Evolutionary conservation across 257 asterid species (phyloP), one percentile per base, ranked within the genome.

Genomic region (Paulownia fortunei): DNA sequence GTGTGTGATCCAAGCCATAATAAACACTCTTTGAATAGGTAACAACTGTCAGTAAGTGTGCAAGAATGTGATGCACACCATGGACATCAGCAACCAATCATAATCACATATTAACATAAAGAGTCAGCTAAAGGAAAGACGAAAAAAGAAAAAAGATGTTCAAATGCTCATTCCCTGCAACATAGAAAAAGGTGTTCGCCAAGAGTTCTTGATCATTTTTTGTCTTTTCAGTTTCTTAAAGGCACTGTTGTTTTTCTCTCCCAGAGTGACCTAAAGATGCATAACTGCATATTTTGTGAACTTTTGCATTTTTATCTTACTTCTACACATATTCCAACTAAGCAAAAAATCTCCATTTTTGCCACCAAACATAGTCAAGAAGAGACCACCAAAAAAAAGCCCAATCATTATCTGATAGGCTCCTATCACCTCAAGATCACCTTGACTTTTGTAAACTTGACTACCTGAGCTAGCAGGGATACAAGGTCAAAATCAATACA

Each of bases 21-120:
- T 21, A 41, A 44, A 47, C 19, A 13, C 15, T 54, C 11, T 24
- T 47, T 36, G 4, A 72, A 21, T 21, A 34, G 66, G 54, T 49
- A 47, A 12, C 18, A 69, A 3, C 18, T 34, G 36, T 30, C 46
- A 8, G 12, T 71, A 71, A 71, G 24, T 39, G 42, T 41, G 32
- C 64, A 71, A 52, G 52, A 69, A 32, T 12, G 34, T 61, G 30
- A 71, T 32, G 27, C 51, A 23, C 58, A 3, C 75, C 76, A 30
- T 36, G 23, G 52, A 19, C 24, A 19, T 26, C 15, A 51, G 19
- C 58, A 21, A 16, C 19, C 8, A 47, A 16, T 47, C 55, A 47
- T 47, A 47, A 47, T 47, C 19, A 47, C 6, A 8, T 47, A 47
- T 47, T 47, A 13, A 8, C 19, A 26, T 16, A 27, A 34, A 72